Evolutionary conservation across 805 yeast species (phyloP).

Genomic region (Hanseniaspora mollemarum): DNA sequence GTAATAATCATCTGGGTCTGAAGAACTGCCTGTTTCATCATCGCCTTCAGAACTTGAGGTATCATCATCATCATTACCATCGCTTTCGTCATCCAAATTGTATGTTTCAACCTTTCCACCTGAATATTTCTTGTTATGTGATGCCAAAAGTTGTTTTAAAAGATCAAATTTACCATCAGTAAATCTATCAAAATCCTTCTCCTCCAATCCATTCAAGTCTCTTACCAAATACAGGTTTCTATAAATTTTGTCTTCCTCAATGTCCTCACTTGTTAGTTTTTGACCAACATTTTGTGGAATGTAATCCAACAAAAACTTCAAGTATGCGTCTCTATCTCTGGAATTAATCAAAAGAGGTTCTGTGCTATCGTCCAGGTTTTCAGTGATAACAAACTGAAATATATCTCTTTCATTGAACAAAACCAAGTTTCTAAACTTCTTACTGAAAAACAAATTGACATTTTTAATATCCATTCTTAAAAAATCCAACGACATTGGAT

Average conservation of each 20-base stretch:
- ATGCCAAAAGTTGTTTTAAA: slow-evolving; percentile 51
- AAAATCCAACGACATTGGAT: slow-evolving; percentile 91
- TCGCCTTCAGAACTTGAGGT: slow-evolving; percentile 26
- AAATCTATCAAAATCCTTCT: slow-evolving; percentile 74
- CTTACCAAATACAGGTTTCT: slow-evolving; percentile 67
- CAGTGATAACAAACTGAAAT: slow-evolving; percentile 63
- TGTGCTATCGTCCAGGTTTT: slow-evolving; percentile 24
- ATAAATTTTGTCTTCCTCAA: slow-evolving; percentile 76
- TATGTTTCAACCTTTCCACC: slow-evolving; percentile 23
- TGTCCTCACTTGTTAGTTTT: slow-evolving; percentile 42
- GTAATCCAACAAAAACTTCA: slow-evolving; percentile 29
- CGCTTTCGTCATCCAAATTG: slow-evolving; percentile 27
- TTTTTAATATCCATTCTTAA: slow-evolving; percentile 95
- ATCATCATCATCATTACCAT: slow-evolving; percentile 23
- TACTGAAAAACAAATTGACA: slow-evolving; percentile 73
- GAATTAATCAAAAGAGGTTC: slow-evolving; percentile 27
- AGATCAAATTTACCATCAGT: slow-evolving; percentile 72
- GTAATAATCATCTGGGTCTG: slow-evolving; percentile 34
- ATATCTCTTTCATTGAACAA: slow-evolving; percentile 73
- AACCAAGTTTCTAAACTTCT: slow-evolving; percentile 46
- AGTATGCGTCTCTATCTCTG: slow-evolving; percentile 27
- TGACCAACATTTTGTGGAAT: slow-evolving; percentile 42
- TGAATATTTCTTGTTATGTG: slow-evolving; percentile 25
- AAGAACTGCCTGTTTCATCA: slow-evolving; percentile 26
- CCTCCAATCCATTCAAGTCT: slow-evolving; percentile 74